Conservation (phyloP, 495 filamentous ascomycete species). For the Hyaloscypha hepaticicola region DNA sequence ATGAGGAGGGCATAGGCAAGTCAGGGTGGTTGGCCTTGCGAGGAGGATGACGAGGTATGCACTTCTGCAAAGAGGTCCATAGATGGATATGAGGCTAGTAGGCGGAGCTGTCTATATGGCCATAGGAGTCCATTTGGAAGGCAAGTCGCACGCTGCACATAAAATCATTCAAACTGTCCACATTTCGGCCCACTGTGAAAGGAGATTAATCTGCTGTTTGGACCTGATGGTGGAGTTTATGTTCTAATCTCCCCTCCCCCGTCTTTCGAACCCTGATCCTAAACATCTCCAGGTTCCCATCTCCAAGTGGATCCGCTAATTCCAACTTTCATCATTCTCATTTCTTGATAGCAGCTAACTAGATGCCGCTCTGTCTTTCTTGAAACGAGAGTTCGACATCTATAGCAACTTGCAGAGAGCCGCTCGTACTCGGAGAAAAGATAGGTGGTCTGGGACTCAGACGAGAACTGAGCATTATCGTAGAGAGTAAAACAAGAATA, state of each 20-base stretch:
- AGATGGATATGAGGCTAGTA: neutral
- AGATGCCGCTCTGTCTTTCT: neutral
- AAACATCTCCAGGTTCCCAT: neutral
- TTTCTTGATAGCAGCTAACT: neutral
- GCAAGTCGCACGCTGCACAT: neutral
- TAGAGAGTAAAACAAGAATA: neutral
- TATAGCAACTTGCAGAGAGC: too few relatives aligned
- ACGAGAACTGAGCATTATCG: too few relatives aligned
- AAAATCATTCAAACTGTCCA: neutral
- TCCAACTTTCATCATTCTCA: too few relatives aligned
- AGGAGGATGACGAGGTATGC: neutral
- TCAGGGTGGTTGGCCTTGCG: neutral
- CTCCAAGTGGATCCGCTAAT: neutral
- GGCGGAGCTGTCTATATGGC: neutral
- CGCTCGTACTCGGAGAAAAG: too few relatives aligned
- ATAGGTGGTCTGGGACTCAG: too few relatives aligned
- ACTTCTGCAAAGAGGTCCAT: neutral
- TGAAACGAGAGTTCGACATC: neutral
- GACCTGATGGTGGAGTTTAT: neutral
- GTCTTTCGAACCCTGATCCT: neutral
- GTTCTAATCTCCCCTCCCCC: neutral
- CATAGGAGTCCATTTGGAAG: neutral
- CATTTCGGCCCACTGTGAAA: neutral
- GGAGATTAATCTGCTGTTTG: neutral
- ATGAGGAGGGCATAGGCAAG: neutral